A percentile compares a stretch with the other conserved stretches of the same genome.
Conservation (phyloP, 176 grass and related monocot genomes). For the Eragrostis curvula region DNA sequence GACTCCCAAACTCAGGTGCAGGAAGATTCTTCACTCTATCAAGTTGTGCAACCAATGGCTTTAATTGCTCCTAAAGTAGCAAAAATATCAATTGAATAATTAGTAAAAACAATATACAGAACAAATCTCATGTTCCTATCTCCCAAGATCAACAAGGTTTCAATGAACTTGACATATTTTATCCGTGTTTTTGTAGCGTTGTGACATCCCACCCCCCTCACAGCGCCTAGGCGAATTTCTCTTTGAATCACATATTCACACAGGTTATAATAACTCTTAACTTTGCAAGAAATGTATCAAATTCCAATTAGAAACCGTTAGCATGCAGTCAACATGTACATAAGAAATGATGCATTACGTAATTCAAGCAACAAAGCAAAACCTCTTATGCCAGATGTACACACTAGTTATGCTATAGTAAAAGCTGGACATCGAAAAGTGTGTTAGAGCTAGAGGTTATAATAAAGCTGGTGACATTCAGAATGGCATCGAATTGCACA, state of each 20-base stretch:
- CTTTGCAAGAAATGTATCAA: conserved; percentile 1
- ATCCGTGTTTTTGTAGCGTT: too few relatives aligned
- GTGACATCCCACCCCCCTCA: too few relatives aligned
- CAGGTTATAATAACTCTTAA: conserved; percentile 9
- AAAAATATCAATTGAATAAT: conserved; percentile 15
- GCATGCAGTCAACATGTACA: conserved; percentile 1
- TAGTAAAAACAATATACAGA: conserved; percentile 20
- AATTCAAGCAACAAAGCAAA: background rate
- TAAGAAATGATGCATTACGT: background rate
- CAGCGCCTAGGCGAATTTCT: background rate
- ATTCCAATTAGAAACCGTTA: conserved; percentile 21
- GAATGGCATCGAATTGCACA: background rate
- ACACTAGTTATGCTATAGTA: background rate
- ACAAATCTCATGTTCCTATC: background rate
- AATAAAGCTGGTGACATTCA: background rate
- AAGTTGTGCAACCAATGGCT: conserved; percentile 76
- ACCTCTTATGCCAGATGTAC: background rate
- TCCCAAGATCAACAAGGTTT: conserved; percentile 20
- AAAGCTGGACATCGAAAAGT: conserved; percentile 1
- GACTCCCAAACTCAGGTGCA: conserved; percentile 91
- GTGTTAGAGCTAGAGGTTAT: background rate
- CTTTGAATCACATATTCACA: conserved; percentile 28
- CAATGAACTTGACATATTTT: background rate
- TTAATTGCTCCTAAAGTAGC: conserved; percentile 80
- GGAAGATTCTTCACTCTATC: conserved; percentile 85